Conservation (phyloP, 1,284 basidiomycete species). For the Serendipita sp. region DNA sequence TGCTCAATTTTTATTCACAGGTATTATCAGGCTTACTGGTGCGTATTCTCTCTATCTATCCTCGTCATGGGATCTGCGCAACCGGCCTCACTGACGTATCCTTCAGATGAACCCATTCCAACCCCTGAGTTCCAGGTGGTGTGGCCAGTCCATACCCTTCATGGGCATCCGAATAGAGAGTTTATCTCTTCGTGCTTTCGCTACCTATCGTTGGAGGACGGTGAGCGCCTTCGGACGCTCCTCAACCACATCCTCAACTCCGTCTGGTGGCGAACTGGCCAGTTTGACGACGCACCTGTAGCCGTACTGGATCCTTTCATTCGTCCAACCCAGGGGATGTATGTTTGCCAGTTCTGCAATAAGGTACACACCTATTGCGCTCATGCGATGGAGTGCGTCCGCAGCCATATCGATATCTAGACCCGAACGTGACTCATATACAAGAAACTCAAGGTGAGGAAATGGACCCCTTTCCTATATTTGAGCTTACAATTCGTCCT, state of each 20-base stretch:
- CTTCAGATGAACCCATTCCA: background rate
- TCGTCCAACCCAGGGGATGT: background rate
- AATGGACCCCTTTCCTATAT: too few species aligned
- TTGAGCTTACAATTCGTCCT: too few species aligned
- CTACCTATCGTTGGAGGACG: background rate
- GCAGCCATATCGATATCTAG: background rate
- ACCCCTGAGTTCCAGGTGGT: background rate
- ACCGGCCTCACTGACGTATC: background rate
- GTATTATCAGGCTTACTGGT: background rate
- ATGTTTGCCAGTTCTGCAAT: background rate
- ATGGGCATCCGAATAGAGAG: background rate
- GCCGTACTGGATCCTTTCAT: background rate
- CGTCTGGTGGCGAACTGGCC: background rate
- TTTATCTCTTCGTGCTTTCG: background rate
- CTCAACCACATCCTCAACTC: background rate
- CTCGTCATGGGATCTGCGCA: too few species aligned
- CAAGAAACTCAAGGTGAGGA: background rate
- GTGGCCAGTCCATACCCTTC: background rate
- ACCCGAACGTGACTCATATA: background rate
- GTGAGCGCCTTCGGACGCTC: background rate
- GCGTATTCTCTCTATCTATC: background rate
- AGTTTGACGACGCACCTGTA: background rate
- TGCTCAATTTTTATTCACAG: background rate
- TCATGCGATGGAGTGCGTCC: background rate
- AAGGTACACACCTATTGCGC: too few species aligned